Conservation (phyloP, 306 rosid genomes). For the Leucaena leucocephala region DNA sequence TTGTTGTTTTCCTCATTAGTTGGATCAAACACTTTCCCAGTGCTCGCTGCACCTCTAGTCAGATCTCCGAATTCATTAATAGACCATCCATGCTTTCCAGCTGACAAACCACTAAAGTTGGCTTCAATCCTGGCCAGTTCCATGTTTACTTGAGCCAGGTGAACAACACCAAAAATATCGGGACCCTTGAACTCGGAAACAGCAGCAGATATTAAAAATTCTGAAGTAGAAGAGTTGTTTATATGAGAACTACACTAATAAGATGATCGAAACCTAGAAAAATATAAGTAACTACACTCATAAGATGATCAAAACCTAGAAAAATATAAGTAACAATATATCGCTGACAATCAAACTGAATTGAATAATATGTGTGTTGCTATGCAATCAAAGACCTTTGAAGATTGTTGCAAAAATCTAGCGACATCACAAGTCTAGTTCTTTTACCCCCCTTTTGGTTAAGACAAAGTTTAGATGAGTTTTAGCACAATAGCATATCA, state of each 20-base stretch:
- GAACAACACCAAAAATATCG: conserved; percentile 76
- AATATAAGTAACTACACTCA: conserved; percentile 19
- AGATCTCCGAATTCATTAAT: conserved; percentile 91
- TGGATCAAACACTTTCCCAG: conserved; percentile 71
- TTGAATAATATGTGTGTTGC: conserved; percentile 1
- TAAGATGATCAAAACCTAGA: conserved; percentile 18
- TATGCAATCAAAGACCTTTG: conserved; percentile 5
- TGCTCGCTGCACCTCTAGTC: conserved; percentile 88
- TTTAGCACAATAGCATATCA: neutral
- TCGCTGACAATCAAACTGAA: conserved; percentile 17
- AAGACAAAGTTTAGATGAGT: neutral
- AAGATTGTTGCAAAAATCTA: conserved; percentile 17
- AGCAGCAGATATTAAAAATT: conserved; percentile 83
- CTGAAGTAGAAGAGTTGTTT: conserved; percentile 45
- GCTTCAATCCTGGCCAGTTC: conserved; percentile 93
- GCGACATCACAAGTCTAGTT: neutral
- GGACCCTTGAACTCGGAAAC: conserved; percentile 98
- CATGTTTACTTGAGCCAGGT: conserved; percentile 90
- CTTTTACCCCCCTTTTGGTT: neutral
- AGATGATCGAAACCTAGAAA: conserved; percentile 21
- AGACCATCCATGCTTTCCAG: conserved; percentile 94
- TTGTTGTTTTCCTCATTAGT: conserved; percentile 36
- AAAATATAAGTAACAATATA: conserved; percentile 17
- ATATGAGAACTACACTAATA: conserved; percentile 14
- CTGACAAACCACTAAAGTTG: conserved; percentile 75